These are phyloP conservation scores for Xylaria sp. DNA, from an alignment of 2,329 filamentous ascomycete genomes.

Conservation along the genomic window DNA sequence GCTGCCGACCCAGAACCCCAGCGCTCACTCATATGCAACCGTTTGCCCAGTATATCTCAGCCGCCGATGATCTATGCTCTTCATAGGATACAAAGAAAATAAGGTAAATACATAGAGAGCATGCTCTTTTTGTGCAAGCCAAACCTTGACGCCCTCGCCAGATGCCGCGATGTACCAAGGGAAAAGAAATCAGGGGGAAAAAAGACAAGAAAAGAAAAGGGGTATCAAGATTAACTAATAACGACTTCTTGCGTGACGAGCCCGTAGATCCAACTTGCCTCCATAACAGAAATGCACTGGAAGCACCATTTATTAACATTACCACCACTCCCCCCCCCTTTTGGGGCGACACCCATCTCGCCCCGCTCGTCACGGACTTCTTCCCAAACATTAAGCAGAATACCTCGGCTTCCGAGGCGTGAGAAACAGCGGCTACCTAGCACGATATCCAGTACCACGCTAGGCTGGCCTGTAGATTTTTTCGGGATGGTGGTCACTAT, in stretches of 20 bases:
- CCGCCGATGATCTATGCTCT: conserved; percentile 24
- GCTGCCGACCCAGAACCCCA: conserved; percentile 22
- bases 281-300: conserved; percentile 63
- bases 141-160: conserved; percentile 16
- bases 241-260: conserved; percentile 67
- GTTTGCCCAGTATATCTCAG: conserved; percentile 19
- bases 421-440: conserved; percentile 87
- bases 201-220: conserved; percentile 25
- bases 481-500: conserved; percentile 78
- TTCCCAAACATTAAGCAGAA: conserved; percentile 90
- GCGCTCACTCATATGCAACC: conserved; percentile 34
- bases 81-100: conserved; percentile 13
- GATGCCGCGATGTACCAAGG: conserved; percentile 11
- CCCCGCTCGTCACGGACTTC: conserved; percentile 73
- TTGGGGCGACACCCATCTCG: conserved; percentile 62
- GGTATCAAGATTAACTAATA: conserved; percentile 47
- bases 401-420: conserved; percentile 82
- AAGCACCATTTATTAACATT: conserved; percentile 73
- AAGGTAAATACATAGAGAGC: conserved; percentile 13
- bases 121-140: conserved; percentile 9
- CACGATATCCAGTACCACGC: conserved; percentile 80
- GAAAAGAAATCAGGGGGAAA: conserved; percentile 10
- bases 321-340: conserved; percentile 61
- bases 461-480: conserved; percentile 59
- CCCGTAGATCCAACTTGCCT: conserved; percentile 66